Evolutionary conservation across 768 basidiomycete species (phyloP), one percentile per base, ranked within the genome.

Genomic region (Krasilnikovozyma curviuscula): DNA sequence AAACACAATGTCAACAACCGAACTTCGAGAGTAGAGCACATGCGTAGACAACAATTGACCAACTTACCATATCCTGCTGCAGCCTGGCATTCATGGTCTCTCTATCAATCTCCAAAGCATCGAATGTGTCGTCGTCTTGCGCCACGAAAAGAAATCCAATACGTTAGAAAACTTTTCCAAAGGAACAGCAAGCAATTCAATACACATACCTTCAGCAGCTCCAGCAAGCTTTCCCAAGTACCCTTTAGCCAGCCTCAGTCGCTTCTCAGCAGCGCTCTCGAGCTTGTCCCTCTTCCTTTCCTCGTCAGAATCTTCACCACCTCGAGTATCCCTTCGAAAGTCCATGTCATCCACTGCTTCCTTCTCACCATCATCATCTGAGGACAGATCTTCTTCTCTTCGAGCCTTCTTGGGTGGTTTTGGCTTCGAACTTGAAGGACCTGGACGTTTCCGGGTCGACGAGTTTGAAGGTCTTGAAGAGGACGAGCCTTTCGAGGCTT

Each of bases 51-150:
- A n/a, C 42, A 16, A 29, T 37, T 19, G 18, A 30, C 12, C 30
- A 13, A 68, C 70, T 46, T 33, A 71, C 70, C 5, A 91, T 86
- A 67, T 95, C 91, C 62, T 86, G 78, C 62, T 86, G 84, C 54
- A 98, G 69, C 47, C 93, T 71, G 18, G 86, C 73, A 37, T 82
- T 82, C 53, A 98, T 83, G 53, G 95, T 70, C 55, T 95, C 91
- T 57, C 76, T 75, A 69, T 98, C 93, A 24, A 97, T 78, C 56
- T 95, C 89, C 1, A 83, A 88, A 5, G 93, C 93, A 61, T 98
- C 91, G 54, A 78, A 88, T 53, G 86, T 86, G 29, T 81, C 83
- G 23, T 88, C 88, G 50, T 78, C 84, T 75, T 18, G 46, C 40
- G 27, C 3, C 25, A 3, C 5, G 18, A 5, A 7, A 34, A 8